Percentiles rank a stretch among this genome's conserved stretches.
These are phyloP conservation scores for Rhodotorula sp. DNA, from an alignment of 1,284 basidiomycete genomes.

Conservation along the genomic window DNA sequence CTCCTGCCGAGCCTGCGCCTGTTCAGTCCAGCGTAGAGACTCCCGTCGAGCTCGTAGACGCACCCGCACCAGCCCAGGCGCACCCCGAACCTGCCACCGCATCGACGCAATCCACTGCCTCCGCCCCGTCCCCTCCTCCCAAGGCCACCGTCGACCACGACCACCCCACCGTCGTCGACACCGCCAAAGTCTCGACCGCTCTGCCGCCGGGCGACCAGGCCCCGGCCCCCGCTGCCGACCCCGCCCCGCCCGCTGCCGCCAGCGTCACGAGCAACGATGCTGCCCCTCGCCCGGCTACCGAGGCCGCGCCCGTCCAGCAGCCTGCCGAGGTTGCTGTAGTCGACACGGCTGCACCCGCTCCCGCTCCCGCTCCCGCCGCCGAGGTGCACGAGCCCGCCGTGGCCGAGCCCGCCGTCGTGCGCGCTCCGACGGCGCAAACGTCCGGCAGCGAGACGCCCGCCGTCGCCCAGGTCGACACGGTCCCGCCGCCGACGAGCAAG, in stretches of 20 bases:
- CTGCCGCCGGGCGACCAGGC: conserved; percentile 17
- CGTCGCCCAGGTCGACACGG: not conserved
- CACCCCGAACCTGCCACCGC: not conserved
- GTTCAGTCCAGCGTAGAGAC: not conserved
- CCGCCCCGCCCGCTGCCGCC: conserved; percentile 10
- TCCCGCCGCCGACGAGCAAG: conserved; percentile 21
- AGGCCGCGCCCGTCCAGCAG: conserved; percentile 20
- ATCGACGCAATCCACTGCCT: not conserved
- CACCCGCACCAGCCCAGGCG: conserved; percentile 4
- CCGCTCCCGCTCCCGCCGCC: not conserved
- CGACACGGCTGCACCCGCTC: not conserved
- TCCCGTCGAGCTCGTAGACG: conserved; percentile 1
- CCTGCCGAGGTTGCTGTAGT: not conserved
- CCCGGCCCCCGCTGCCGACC: conserved; percentile 17
- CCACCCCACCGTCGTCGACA: not conserved
- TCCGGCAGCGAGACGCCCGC: not conserved
- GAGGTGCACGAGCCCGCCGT: not conserved
- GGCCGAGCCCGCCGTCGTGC: conserved; percentile 12
- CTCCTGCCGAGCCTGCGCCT: not conserved
- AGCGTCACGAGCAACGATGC: conserved; percentile 17
- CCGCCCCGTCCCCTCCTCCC: no score
- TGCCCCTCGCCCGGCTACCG: conserved; percentile 23
- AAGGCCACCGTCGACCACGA: not conserved
- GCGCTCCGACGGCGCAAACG: conserved; percentile 7
- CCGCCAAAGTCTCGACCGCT: not conserved